These are phyloP conservation scores for Cercospora brassicicola DNA, from an alignment of 2,329 filamentous ascomycete genomes.

Conservation along the genomic window DNA sequence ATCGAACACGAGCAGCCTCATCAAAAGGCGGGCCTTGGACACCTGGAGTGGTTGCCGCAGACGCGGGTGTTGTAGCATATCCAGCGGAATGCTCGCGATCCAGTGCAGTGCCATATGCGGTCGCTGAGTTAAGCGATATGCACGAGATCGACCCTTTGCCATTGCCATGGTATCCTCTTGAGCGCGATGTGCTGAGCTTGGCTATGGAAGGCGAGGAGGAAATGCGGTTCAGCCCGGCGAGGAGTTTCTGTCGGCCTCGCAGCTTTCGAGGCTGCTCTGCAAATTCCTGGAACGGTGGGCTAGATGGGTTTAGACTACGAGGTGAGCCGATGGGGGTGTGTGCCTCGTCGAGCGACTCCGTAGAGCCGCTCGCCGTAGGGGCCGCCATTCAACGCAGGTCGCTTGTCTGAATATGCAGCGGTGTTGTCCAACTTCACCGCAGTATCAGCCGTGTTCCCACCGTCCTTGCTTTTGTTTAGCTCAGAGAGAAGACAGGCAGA, in stretches of 20 bases:
- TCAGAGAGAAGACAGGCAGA: neutral
- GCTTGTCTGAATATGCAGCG: neutral
- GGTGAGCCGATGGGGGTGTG: conserved; percentile 20
- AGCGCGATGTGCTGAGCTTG: conserved; percentile 62
- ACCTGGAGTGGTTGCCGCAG: conserved; percentile 49
- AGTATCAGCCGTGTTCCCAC: neutral
- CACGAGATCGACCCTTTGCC: conserved; percentile 66
- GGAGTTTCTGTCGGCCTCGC: conserved; percentile 67
- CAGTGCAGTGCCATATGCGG: conserved; percentile 54
- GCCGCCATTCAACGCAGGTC: conserved; percentile 5
- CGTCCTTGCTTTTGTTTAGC: conserved; percentile 3
- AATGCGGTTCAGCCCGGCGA: conserved; percentile 76
- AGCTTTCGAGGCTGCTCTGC: conserved; percentile 54
- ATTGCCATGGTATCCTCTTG: conserved; percentile 63
- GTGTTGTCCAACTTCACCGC: neutral
- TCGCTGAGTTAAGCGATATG: conserved; percentile 58
- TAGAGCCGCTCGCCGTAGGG: conserved; percentile 23
- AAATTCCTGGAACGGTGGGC: conserved; percentile 32
- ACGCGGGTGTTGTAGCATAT: conserved; percentile 58
- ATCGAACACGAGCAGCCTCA: conserved; percentile 57
- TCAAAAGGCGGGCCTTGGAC: conserved; percentile 52
- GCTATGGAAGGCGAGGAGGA: conserved; percentile 74
- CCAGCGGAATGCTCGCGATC: conserved; percentile 58
- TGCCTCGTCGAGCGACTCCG: conserved; percentile 23
- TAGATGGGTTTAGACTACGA: conserved; percentile 32